These are phyloP conservation scores for Calonectria ilicicola DNA, from an alignment of 2,329 filamentous ascomycete species.

Conservation along the genomic window DNA sequence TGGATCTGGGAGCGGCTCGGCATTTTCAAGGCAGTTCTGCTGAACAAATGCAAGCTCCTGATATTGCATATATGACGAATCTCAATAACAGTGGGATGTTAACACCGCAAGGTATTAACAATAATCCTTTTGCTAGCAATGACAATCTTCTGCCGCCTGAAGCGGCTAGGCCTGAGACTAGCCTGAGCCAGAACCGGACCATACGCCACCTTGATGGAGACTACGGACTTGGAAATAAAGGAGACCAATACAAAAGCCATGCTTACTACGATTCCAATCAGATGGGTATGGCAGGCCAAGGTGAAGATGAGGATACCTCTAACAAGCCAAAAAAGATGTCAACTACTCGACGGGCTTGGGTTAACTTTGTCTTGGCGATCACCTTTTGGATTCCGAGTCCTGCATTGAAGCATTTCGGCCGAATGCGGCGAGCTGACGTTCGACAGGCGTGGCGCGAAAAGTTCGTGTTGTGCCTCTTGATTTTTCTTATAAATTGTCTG, in stretches of 20 bases:
- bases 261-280: constrained; percentile 55
- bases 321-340: constrained; percentile 62
- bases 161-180: neutral
- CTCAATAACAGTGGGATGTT: neutral
- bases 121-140: neutral
- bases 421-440: constrained; percentile 97
- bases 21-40: constrained; percentile 70
- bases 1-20: constrained; percentile 64
- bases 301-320: constrained; percentile 78
- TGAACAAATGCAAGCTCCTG: constrained; percentile 58
- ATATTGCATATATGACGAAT: neutral
- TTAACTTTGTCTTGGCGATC: constrained; percentile 82
- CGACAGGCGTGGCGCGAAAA: constrained; percentile 99
- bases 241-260: neutral
- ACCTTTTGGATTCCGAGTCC: constrained; percentile 97
- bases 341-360: constrained; percentile 79
- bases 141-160: neutral
- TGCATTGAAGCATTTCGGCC: constrained; percentile 79
- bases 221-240: neutral
- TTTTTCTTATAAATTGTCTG: constrained; percentile 81
- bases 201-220: neutral
- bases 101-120: neutral
- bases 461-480: constrained; percentile 83
- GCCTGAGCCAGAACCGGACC: neutral
- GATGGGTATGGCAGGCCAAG: constrained; percentile 55